phyloP scores from a whole-genome alignment of 2,329 filamentous ascomycete species.

The Trichoderma cornu-damae region DNA sequence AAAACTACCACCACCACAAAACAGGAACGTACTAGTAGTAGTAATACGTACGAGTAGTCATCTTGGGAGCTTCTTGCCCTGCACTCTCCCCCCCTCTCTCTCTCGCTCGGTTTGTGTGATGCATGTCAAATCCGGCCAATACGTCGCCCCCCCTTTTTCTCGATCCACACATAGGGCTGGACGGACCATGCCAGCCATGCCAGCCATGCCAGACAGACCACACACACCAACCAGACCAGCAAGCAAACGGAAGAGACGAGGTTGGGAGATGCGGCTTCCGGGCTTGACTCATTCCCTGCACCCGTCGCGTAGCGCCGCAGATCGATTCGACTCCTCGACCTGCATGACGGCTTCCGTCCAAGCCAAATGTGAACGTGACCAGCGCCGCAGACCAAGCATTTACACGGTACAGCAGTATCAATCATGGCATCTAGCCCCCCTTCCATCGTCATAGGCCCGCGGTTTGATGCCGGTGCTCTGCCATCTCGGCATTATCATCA shows the following conservation, averaged over 20 bases:
- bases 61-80: not conserved
- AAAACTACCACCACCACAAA: too few species aligned
- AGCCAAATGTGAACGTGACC: not conserved
- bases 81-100: not conserved
- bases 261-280: not conserved
- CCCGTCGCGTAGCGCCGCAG: constrained; percentile 12
- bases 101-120: not conserved
- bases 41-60: too few species aligned
- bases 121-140: constrained; percentile 5
- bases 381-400: too few species aligned
- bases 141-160: not conserved
- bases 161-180: constrained; percentile 17
- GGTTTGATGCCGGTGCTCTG: not conserved
- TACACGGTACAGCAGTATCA: not conserved
- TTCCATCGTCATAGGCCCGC: not conserved
- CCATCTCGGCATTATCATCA: not conserved
- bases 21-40: too few species aligned
- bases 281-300: constrained; percentile 10
- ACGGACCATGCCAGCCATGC: not conserved
- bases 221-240: not conserved
- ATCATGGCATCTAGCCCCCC: not conserved
- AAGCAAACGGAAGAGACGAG: not conserved
- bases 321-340: constrained; percentile 5
- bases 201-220: too few species aligned
- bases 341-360: not conserved